Evolutionary conservation across 495 filamentous ascomycete species (phyloP), one percentile per base, ranked within the genome.

Genomic region (Talaromyces stipitatus): DNA sequence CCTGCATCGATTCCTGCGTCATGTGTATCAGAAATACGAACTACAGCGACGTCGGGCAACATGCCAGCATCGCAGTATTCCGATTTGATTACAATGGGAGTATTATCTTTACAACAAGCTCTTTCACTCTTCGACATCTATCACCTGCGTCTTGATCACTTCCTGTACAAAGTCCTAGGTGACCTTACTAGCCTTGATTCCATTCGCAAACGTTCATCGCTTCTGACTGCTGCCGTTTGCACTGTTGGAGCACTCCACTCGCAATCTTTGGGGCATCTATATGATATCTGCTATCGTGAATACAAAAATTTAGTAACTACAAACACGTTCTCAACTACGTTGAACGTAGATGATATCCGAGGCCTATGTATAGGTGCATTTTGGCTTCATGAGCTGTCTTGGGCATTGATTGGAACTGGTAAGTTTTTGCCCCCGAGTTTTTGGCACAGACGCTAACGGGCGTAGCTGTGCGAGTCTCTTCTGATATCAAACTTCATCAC

Each of bases 361-460:
- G 70, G 61, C 8, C 51, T 72, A 4, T 72, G 68, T 43, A 66
- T 72, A 23, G 70, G 71, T 23, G 65, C 68, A 27, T 70, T 72
- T 48, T 72, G 70, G 71, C 54, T 72, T 26, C 66, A 66, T 57
- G 66, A 69, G 18, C 32, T 72, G 20, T 72, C 71, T 9, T 69
- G 62, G 63, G 51, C 62, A 32, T 48, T 69, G 29, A 67, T 63
- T 48, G 66, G 68, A 52, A 63, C 55, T 38, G 65, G 64, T 70
- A 41, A 22, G 56, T 65, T 23, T 5, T 11, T 47, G 6, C 16
- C 51, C 6, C 11, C 26, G 3, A 23, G 20, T n/a, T 12, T 8
- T 32, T 9, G 2, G 12, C 18, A n/a, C 2, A 55, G 26, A 53
- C 38, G 12, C 59, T 68, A 58, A 64, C 30, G 18, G 3, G 12